Percentiles rank a stretch among this genome's conserved stretches.
phyloP scores from a whole-genome alignment of 495 filamentous ascomycete genomes.

The Aspergillus mulundensis region DNA sequence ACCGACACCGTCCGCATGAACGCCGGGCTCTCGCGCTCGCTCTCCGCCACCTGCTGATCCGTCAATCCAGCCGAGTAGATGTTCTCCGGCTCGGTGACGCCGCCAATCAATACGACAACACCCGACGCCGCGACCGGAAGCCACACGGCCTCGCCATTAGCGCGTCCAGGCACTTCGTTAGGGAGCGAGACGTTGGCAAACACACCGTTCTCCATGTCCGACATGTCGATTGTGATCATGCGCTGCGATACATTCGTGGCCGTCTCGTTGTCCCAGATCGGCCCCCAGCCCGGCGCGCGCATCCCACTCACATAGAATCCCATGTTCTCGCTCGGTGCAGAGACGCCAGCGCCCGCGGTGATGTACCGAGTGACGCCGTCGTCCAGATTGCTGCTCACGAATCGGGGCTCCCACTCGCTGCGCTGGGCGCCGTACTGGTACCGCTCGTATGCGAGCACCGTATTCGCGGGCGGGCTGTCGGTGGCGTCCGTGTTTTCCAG shows the following conservation, averaged over 20 bases:
- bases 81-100: constrained; percentile 53
- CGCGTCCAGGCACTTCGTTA: constrained; percentile 45
- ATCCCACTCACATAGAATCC: constrained; percentile 70
- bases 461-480: constrained; percentile 28
- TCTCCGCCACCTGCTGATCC: constrained; percentile 36
- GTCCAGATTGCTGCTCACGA: constrained; percentile 32
- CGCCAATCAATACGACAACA: constrained; percentile 62
- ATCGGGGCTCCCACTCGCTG: constrained; percentile 37
- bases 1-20: constrained; percentile 65
- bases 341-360: constrained; percentile 59
- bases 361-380: constrained; percentile 56
- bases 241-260: constrained; percentile 32
- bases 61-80: constrained; percentile 15
- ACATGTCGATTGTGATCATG: constrained; percentile 61
- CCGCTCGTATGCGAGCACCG: constrained; percentile 46
- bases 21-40: constrained; percentile 47
- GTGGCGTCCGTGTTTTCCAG: constrained; percentile 9
- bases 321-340: constrained; percentile 65
- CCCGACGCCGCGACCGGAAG: constrained; percentile 61
- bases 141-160: constrained; percentile 65
- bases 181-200: constrained; percentile 59
- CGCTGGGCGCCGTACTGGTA: constrained; percentile 46
- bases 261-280: constrained; percentile 35
- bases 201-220: constrained; percentile 36
- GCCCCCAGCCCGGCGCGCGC: constrained; percentile 41